A percentile compares a stretch with the other conserved stretches of the same genome.
These are phyloP conservation scores for Tolypocladium cylindrosporum DNA, from an alignment of 2,329 filamentous ascomycete genomes.

Conservation along the genomic window DNA sequence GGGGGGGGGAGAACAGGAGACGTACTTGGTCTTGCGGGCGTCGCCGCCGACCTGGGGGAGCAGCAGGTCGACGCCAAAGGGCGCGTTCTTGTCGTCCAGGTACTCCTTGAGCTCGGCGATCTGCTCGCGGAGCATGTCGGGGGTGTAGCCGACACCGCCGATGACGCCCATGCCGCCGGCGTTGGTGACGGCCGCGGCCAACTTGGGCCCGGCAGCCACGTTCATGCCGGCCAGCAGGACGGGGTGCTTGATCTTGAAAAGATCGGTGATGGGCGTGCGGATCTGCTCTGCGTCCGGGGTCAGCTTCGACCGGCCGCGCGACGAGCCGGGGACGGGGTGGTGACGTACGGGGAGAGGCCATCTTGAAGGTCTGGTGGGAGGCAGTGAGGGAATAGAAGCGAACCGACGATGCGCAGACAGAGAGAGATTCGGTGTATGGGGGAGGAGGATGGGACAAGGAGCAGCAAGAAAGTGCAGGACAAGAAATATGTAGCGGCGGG, in stretches of 20 bases:
- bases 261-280: constrained; percentile 85
- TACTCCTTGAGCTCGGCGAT: constrained; percentile 88
- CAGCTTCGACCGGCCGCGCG: background rate
- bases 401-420: background rate
- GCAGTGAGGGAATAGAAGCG: background rate
- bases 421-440: background rate
- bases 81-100: constrained; percentile 81
- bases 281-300: constrained; percentile 38
- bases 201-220: constrained; percentile 90
- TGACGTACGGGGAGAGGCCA: constrained; percentile 72
- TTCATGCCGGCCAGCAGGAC: constrained; percentile 97
- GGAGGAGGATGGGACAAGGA: background rate
- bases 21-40: constrained; percentile 85
- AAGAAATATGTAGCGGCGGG: constrained; percentile 1
- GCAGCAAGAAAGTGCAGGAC: background rate
- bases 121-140: constrained; percentile 93
- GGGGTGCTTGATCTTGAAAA: constrained; percentile 96
- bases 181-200: constrained; percentile 94
- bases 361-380: constrained; percentile 26
- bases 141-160: constrained; percentile 90
- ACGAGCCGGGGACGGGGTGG: background rate
- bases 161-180: constrained; percentile 95
- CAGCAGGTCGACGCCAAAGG: constrained; percentile 89
- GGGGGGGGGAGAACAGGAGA: constrained; percentile 1
- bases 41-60: constrained; percentile 90